Percentiles rank a stretch among this genome's conserved stretches.
These are phyloP conservation scores for Yarrowia sp. DNA, from an alignment of 805 yeast species.

Conservation along the genomic window DNA sequence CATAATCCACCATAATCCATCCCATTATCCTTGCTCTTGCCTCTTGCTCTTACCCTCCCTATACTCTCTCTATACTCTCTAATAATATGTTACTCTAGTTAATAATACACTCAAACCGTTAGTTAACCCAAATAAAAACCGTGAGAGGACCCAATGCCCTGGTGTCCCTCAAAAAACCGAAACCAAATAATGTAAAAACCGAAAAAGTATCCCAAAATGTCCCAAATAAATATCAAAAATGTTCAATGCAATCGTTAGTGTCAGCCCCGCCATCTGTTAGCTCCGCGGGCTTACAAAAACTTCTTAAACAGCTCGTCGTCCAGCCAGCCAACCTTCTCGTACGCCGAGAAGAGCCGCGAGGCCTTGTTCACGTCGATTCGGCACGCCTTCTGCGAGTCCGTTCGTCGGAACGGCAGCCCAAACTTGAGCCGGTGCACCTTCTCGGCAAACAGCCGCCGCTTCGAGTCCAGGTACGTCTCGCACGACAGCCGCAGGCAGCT, in stretches of 20 bases:
- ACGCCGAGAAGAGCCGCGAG: conserved; percentile 83
- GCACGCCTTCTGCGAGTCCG: conserved; percentile 97
- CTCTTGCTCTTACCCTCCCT: no score
- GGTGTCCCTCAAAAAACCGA: conserved; percentile 7
- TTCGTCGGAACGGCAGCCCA: conserved; percentile 83
- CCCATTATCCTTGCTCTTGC: no score
- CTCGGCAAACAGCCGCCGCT: conserved; percentile 82
- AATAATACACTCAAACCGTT: conserved; percentile 17
- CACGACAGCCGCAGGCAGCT: conserved; percentile 86
- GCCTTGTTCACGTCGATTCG: conserved; percentile 96
- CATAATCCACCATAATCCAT: no score
- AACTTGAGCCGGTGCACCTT: conserved; percentile 71
- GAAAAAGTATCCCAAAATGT: conserved; percentile 20
- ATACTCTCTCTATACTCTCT: no score
- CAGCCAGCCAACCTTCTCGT: conserved; percentile 89
- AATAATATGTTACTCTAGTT: conserved; percentile 6
- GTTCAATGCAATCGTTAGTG: conserved; percentile 21
- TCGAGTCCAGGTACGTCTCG: conserved; percentile 70
- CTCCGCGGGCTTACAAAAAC: conserved; percentile 36
- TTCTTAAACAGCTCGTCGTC: conserved; percentile 65
- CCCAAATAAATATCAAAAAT: conserved; percentile 24
- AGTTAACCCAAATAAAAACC: conserved; percentile 18
- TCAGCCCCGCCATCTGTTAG: neutral
- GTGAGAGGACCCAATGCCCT: conserved; percentile 5
- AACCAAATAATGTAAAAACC: conserved; percentile 18